These are phyloP conservation scores for Magnaporthiopsis poae DNA, from an alignment of 2,329 filamentous ascomycete species.

Conservation along the genomic window DNA sequence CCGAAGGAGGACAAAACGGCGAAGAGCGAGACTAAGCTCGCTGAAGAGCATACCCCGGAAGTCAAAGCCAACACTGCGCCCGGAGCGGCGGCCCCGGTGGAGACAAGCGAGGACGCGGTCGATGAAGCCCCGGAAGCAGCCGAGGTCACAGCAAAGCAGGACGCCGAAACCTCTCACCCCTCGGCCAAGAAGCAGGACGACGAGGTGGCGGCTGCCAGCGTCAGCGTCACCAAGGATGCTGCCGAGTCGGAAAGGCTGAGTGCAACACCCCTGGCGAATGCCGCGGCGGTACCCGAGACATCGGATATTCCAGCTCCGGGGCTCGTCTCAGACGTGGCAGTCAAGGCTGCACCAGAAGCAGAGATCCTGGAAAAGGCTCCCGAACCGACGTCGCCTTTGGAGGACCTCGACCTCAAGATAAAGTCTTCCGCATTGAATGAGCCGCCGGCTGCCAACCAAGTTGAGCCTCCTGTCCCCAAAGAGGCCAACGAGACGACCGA, in stretches of 20 bases:
- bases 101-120: background rate
- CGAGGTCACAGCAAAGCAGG: background rate
- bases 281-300: background rate
- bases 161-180: background rate
- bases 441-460: background rate
- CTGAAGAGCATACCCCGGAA: background rate
- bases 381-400: background rate
- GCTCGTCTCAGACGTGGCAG: background rate
- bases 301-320: background rate
- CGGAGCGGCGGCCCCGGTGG: background rate
- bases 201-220: background rate
- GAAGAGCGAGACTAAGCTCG: background rate
- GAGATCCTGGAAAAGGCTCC: background rate
- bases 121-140: background rate
- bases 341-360: background rate
- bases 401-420: background rate
- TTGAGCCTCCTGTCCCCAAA: background rate
- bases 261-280: background rate
- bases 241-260: background rate
- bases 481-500: background rate
- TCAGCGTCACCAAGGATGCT: background rate
- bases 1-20: constrained; percentile 1
- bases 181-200: background rate
- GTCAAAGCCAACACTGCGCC: background rate
- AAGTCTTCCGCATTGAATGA: constrained; percentile 1